Percentiles rank a stretch among this genome's conserved stretches.
Evolutionary conservation across 345 rosid species (phyloP).

Genomic region (Hibiscus tridactylites): DNA sequence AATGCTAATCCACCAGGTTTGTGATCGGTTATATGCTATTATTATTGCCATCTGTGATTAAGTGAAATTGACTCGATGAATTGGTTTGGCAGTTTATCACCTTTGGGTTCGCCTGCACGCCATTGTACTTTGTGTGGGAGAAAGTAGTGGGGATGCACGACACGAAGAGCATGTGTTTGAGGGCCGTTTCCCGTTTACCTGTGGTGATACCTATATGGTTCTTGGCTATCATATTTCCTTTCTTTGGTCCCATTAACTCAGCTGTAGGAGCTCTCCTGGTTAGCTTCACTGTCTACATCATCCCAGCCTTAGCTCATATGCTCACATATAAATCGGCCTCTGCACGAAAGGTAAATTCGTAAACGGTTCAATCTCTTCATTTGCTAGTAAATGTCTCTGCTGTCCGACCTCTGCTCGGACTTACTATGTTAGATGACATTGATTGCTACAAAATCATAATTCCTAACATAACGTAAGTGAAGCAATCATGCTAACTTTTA

Average conservation of each 20-base stretch:
- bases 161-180: conserved; percentile 39
- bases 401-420: not conserved
- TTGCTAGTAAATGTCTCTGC: not conserved
- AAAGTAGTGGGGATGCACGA: conserved; percentile 77
- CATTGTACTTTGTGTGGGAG: conserved; percentile 88
- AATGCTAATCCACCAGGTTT: conserved; percentile 85
- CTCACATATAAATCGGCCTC: conserved; percentile 54
- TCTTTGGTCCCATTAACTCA: conserved; percentile 87
- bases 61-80: not conserved
- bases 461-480: too few relatives aligned
- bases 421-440: not conserved
- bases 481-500: too few relatives aligned
- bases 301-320: conserved; percentile 58
- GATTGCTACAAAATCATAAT: too few relatives aligned
- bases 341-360: conserved; percentile 45
- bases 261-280: conserved; percentile 80
- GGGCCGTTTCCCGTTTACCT: not conserved
- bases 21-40: not conserved
- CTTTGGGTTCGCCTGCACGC: conserved; percentile 53
- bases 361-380: conserved; percentile 6
- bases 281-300: conserved; percentile 83
- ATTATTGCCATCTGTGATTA: not conserved
- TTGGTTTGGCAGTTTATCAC: not conserved
- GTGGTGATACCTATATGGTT: conserved; percentile 65
- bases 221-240: conserved; percentile 49